These are phyloP conservation scores for Penicillium simplicissimum DNA, from an alignment of 495 filamentous ascomycete species.

Conservation along the genomic window DNA sequence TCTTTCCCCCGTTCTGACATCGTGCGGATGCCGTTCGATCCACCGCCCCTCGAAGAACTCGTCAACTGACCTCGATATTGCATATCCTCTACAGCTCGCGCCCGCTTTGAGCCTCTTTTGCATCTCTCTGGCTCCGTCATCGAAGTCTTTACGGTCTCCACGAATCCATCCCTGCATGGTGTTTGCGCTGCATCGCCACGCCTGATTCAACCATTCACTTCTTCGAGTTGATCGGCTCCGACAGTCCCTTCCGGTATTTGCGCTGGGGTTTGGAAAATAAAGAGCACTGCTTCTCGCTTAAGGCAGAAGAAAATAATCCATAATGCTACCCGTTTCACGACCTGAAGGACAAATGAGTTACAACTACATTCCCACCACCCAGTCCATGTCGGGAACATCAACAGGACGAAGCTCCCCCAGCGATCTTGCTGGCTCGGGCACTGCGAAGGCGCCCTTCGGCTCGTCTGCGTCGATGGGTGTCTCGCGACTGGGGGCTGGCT, in stretches of 20 bases:
- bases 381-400: slow-evolving; percentile 80
- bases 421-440: slow-evolving; percentile 68
- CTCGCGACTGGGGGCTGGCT: slow-evolving; percentile 87
- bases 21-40: neutral
- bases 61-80: slow-evolving; percentile 1
- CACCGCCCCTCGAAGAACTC: slow-evolving; percentile 6
- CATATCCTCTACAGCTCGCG: neutral
- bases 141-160: neutral
- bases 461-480: slow-evolving; percentile 69
- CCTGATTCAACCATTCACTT: slow-evolving; percentile 13
- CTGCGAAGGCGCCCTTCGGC: slow-evolving; percentile 75
- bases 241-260: slow-evolving; percentile 16
- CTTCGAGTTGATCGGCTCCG: slow-evolving; percentile 10
- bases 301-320: slow-evolving; percentile 47
- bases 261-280: slow-evolving; percentile 15
- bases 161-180: slow-evolving; percentile 18
- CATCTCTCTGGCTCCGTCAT: neutral
- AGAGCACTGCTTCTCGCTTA: slow-evolving; percentile 20
- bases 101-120: neutral
- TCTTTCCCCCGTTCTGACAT: slow-evolving; percentile 9
- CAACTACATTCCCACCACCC: slow-evolving; percentile 72
- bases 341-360: slow-evolving; percentile 73
- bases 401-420: slow-evolving; percentile 85
- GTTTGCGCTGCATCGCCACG: slow-evolving; percentile 11
- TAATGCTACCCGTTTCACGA: slow-evolving; percentile 84